Base-by-base conservation (phyloP, 2,329 filamentous ascomycete species). In the Claviceps sp. region DNA sequence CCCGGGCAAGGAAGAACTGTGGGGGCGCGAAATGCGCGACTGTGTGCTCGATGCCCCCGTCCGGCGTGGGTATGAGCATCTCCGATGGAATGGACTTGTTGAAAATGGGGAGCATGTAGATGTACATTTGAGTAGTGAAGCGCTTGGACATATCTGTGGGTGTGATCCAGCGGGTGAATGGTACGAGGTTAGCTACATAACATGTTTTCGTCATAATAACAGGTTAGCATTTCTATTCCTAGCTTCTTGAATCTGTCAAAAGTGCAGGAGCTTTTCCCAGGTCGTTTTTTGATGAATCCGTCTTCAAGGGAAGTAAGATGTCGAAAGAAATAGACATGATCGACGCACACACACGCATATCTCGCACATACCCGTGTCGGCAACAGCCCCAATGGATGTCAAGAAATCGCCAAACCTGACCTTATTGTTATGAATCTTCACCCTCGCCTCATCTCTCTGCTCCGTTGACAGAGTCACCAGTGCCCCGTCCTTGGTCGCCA, bases 121-220 rank as follows among this genome's bases (percentile, higher is more conserved):
- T 67, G 68, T 97, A 98, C 91, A 97, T 97, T 64, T 96, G 90
- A 0, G 91, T 96, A 0, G 86, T 88, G 70, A 94, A 98, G 46
- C 93, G 79, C 60, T 84, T 88, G 0, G 82, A 78, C 1, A 84
- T 71, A 55, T 78, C 81, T 0, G 73, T 67, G 0, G 91, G 91
- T 2, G 93, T 97, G 52, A 97, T 76, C 93, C 93, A 97, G 51
- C 88, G 80, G 0, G 90, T 95, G 63, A 95, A 96, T 0, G 90
- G 88, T 7, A 87, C 71, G 3, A 96, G 70, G 40, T 75, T 72
- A 1, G 83, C 83, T 46, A 11, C 30, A 34, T 34, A 2, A 4
- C 30, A 34, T 11, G 8, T 79, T 44, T 22, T n/a, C 11, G 4
- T 8, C 9, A 11, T 30, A 18, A 20, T 20, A 6, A 42, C 3